phyloP scores from a whole-genome alignment of 192 early-diverging fungal genomes.

The Podila horticola region DNA sequence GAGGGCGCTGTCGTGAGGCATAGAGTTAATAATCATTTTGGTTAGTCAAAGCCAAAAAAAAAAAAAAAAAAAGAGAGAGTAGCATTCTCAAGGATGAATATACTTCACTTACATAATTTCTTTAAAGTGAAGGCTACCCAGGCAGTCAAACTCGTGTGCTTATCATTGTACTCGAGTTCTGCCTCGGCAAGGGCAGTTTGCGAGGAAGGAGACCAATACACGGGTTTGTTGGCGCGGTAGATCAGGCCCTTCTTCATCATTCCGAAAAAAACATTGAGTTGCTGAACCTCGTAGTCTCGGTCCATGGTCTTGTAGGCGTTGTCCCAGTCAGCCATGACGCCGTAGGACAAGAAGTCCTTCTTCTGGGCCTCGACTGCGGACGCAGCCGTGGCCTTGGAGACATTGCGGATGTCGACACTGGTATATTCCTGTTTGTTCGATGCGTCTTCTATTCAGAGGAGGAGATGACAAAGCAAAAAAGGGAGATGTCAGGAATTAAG shows the following conservation, averaged over 20 bases:
- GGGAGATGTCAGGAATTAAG: too few relatives aligned
- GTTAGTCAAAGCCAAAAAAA: background rate
- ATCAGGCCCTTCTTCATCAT: constrained; percentile 78
- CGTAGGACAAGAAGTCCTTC: constrained; percentile 68
- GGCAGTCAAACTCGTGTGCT: constrained; percentile 71
- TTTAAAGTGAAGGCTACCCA: constrained; percentile 72
- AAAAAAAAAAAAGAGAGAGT: background rate
- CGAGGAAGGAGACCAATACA: constrained; percentile 88
- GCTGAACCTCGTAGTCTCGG: constrained; percentile 76
- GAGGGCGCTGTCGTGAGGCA: background rate
- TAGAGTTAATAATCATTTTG: background rate
- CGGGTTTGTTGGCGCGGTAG: constrained; percentile 82
- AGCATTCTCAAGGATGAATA: background rate
- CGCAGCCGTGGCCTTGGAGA: constrained; percentile 69
- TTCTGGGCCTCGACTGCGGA: constrained; percentile 68
- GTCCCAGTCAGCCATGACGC: constrained; percentile 80
- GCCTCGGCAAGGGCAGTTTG: constrained; percentile 83
- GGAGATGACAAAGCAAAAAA: too few relatives aligned
- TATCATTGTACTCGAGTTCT: constrained; percentile 79
- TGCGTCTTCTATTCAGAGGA: too few relatives aligned
- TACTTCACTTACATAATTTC: constrained; percentile 44
- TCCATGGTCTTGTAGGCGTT: constrained; percentile 75
- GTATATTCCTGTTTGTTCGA: too few relatives aligned
- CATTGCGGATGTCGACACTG: constrained; percentile 49
- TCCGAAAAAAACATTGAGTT: constrained; percentile 74